Evolutionary conservation across 352 stramenopile species (phyloP).

Genomic region (Globisporangium echinulatum): DNA sequence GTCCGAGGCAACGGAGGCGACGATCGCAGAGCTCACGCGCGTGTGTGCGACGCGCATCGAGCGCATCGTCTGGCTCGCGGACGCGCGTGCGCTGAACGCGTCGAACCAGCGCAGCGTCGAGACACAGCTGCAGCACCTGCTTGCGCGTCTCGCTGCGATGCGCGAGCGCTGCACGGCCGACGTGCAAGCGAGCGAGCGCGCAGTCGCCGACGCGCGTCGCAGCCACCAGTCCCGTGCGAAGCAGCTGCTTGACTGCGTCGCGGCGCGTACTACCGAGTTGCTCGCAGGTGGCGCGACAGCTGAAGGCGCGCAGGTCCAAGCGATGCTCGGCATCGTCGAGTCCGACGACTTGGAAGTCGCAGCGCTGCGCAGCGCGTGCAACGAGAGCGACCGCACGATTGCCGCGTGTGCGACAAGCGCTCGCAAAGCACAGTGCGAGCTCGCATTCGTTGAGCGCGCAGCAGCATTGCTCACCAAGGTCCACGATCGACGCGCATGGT

Average conservation of each 20-base stretch:
- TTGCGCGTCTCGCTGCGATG: slow-evolving; percentile 14
- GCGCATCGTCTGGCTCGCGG: slow-evolving; percentile 25
- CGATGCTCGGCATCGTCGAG: slow-evolving; percentile 26
- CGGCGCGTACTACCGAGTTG: slow-evolving; percentile 18
- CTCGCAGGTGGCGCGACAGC: slow-evolving; percentile 20
- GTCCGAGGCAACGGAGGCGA: slow-evolving; percentile 28
- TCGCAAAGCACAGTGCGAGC: slow-evolving; percentile 17
- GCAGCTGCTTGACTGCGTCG: slow-evolving; percentile 29
- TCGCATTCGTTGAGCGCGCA: slow-evolving; percentile 28
- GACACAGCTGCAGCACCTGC: slow-evolving; percentile 19
- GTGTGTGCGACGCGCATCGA: slow-evolving; percentile 35
- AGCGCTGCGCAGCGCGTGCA: slow-evolving; percentile 17
- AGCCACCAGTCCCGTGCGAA: slow-evolving; percentile 4
- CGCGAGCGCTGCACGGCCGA: slow-evolving; percentile 15
- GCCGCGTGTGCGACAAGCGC: slow-evolving; percentile 21
- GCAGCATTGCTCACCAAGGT: slow-evolving; percentile 27
- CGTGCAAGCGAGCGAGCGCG: slow-evolving; percentile 18
- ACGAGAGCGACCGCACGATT: slow-evolving; percentile 16
- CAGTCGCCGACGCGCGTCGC: slow-evolving; percentile 18
- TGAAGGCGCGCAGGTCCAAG: slow-evolving; percentile 25
- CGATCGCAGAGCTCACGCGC: slow-evolving; percentile 35
- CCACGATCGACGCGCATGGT: slow-evolving; percentile 9
- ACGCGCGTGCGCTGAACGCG: slow-evolving; percentile 9
- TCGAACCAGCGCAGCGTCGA: slow-evolving; percentile 17
- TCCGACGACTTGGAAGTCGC: slow-evolving; percentile 28